A percentile compares a stretch with the other conserved stretches of the same genome.
These are phyloP conservation scores for Lentinula edodes DNA, from an alignment of 768 basidiomycete species.

Conservation along the genomic window DNA sequence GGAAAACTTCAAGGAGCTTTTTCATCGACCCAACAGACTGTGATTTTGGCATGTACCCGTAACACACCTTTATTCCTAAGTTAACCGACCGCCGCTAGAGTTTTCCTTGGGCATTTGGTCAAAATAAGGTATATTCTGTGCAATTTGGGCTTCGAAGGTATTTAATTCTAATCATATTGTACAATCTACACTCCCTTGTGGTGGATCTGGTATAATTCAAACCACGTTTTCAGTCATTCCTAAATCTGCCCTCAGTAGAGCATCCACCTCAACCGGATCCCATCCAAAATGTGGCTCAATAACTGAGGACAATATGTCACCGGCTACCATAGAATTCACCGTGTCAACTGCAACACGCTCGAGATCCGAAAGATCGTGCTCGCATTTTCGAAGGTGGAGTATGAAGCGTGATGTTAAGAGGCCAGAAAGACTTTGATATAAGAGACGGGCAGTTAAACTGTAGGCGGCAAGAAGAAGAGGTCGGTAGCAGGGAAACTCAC, in stretches of 20 bases:
- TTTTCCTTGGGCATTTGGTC: too few relatives aligned
- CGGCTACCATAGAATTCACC: not conserved
- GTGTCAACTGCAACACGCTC: not conserved
- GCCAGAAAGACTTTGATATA: not conserved
- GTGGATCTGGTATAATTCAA: not conserved
- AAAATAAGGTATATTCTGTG: too few relatives aligned
- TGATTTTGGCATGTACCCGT: too few relatives aligned
- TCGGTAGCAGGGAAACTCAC: conserved; percentile 9
- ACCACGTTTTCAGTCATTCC: not conserved
- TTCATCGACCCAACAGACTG: too few relatives aligned
- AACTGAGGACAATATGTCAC: not conserved
- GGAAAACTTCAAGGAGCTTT: too few relatives aligned
- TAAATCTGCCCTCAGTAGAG: not conserved
- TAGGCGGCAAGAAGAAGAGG: not conserved
- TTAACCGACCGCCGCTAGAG: too few relatives aligned
- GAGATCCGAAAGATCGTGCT: not conserved
- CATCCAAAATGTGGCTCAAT: not conserved
- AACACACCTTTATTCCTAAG: too few relatives aligned
- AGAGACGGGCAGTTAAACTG: too few relatives aligned
- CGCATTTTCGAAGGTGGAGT: conserved; percentile 6
- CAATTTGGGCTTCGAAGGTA: too few relatives aligned
- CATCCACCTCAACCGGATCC: not conserved
- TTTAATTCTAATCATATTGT: too few relatives aligned
- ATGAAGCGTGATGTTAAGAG: conserved; percentile 5
- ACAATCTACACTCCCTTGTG: not conserved